Conservation (phyloP, 2,329 filamentous ascomycete species). For the Fusarium austroafricanum region DNA sequence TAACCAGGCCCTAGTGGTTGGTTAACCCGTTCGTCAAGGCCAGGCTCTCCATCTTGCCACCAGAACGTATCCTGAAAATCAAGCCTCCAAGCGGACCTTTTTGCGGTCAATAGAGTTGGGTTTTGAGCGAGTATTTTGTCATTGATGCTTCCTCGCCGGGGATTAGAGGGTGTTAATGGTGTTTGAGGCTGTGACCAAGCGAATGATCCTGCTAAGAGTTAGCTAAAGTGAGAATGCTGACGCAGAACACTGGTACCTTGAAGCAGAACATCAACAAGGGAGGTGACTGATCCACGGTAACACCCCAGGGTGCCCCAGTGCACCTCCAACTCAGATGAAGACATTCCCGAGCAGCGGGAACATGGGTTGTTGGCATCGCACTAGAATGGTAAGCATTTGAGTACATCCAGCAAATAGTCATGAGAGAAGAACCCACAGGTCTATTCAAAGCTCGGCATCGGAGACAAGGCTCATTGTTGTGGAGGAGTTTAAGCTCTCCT, state of each 20-base stretch:
- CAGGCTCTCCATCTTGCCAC: slow-evolving; percentile 64
- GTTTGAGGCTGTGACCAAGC: slow-evolving; percentile 63
- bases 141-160: slow-evolving; percentile 63
- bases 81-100: slow-evolving; percentile 57
- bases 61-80: slow-evolving; percentile 69
- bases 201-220: slow-evolving; percentile 53
- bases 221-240: slow-evolving; percentile 8
- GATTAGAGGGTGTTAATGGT: slow-evolving; percentile 62
- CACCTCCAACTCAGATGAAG: slow-evolving; percentile 53
- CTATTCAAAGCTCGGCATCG: slow-evolving; percentile 62
- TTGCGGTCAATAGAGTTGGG: slow-evolving; percentile 54
- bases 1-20: slow-evolving; percentile 18
- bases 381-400: slow-evolving; percentile 48
- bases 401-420: not conserved
- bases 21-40: slow-evolving; percentile 41
- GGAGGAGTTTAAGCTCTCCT: slow-evolving; percentile 64
- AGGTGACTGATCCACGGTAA: slow-evolving; percentile 60
- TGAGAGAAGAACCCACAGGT: slow-evolving; percentile 53
- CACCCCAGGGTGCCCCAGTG: slow-evolving; percentile 65
- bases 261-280: slow-evolving; percentile 62
- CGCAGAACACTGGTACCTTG: slow-evolving; percentile 55
- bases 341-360: slow-evolving; percentile 56
- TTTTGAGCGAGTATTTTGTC: slow-evolving; percentile 63
- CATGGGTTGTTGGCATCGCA: slow-evolving; percentile 65
- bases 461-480: slow-evolving; percentile 61